These are phyloP conservation scores for Phaeophleospora eucalypticola DNA, from an alignment of 2,329 filamentous ascomycete species.

Conservation along the genomic window DNA sequence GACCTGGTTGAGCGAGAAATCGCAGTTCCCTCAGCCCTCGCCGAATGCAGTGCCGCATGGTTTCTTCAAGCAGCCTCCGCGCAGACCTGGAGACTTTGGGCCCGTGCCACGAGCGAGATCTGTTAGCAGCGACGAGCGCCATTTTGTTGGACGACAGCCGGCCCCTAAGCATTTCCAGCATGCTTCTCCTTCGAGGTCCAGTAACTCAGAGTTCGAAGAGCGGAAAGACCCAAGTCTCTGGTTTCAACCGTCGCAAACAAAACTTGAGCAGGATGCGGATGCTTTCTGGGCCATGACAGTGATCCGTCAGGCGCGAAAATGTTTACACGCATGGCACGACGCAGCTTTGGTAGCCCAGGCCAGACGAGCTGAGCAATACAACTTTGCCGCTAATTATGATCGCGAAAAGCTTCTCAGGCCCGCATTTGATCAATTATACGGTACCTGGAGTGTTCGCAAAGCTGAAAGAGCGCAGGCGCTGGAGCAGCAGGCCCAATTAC, in stretches of 20 bases:
- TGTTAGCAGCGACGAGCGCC: conserved; percentile 15
- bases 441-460: background rate
- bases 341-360: conserved; percentile 33
- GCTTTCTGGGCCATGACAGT: conserved; percentile 24
- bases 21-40: conserved; percentile 11
- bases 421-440: conserved; percentile 49
- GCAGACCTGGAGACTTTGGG: conserved; percentile 12
- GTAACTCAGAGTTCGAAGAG: conserved; percentile 15
- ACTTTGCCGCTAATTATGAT: conserved; percentile 49
- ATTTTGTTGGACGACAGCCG: conserved; percentile 6
- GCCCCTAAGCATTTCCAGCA: conserved; percentile 17
- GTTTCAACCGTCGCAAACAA: conserved; percentile 23
- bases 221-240: conserved; percentile 19
- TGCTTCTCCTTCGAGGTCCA: conserved; percentile 5
- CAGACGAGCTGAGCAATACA: conserved; percentile 27
- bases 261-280: conserved; percentile 29
- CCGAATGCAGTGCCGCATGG: conserved; percentile 6
- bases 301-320: conserved; percentile 18
- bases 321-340: conserved; percentile 42
- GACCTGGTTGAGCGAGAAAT: conserved; percentile 40
- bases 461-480: conserved; percentile 9
- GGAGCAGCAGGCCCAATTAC: conserved; percentile 11
- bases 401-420: conserved; percentile 49
- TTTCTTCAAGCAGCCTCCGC: conserved; percentile 19
- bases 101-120: conserved; percentile 20